Evolutionary conservation across 805 yeast species (phyloP).

Genomic region (Kluyveromyces dobzhanskii): DNA sequence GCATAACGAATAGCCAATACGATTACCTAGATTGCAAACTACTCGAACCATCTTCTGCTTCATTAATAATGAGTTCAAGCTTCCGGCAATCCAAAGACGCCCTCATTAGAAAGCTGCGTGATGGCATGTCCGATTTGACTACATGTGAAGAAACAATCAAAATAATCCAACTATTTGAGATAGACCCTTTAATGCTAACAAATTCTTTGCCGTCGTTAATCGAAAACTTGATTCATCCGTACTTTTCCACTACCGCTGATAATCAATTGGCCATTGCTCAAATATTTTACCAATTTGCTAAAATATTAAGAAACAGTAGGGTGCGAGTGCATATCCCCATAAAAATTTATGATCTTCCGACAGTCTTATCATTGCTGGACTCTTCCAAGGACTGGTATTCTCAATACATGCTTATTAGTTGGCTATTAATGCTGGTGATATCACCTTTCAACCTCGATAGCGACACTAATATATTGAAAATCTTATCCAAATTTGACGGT

Average conservation of each 20-base stretch:
- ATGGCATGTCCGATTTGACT: conserved; percentile 7
- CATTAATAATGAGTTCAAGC: neutral
- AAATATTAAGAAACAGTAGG: conserved; percentile 57
- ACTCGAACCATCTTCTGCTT: too few species aligned
- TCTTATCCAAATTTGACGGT: conserved; percentile 27
- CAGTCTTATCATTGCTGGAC: conserved; percentile 24
- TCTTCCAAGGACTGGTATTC: conserved; percentile 35
- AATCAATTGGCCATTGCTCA: conserved; percentile 13
- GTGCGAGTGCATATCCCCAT: conserved; percentile 52
- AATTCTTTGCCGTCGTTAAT: conserved; percentile 8
- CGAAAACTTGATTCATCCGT: neutral
- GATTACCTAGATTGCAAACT: too few species aligned
- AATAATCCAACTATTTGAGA: conserved; percentile 19
- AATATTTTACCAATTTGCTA: conserved; percentile 51
- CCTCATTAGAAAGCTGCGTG: neutral
- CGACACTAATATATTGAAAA: conserved; percentile 30
- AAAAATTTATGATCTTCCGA: conserved; percentile 43
- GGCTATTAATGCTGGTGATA: conserved; percentile 65
- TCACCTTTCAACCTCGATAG: conserved; percentile 61
- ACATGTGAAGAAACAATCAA: conserved; percentile 6
- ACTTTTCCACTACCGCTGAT: conserved; percentile 3
- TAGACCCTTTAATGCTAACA: conserved; percentile 17
- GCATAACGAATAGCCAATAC: too few species aligned
- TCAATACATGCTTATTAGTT: conserved; percentile 45
- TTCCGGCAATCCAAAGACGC: neutral